Evolutionary conservation across 2,329 filamentous ascomycete genomes (phyloP), one percentile per base, ranked within the genome.

Genomic region (Ceratocystis huliohia): DNA sequence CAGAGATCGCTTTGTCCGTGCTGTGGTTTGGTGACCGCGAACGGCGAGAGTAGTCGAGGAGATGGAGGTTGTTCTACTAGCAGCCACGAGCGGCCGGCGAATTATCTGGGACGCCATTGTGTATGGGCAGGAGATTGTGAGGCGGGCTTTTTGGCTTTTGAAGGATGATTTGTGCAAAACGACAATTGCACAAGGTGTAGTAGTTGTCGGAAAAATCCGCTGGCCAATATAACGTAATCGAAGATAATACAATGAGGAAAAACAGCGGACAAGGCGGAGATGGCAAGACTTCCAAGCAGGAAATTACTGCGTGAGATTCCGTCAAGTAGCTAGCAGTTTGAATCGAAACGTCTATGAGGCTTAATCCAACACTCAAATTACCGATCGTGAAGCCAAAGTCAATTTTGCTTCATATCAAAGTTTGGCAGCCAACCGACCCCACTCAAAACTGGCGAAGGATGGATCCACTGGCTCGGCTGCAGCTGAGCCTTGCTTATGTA

Each of bases 1-100:
- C 71, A 85, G 79, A 61, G 79, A 75, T 66, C 80, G 80, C 75
- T 82, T 83, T 56, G 81, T 83, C 66, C 83, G 81, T 64, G 77
- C 74, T 2, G 79, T 75, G 37, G 81, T 81, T 72, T 84, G 79
- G 74, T 82, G 77, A 62, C 81, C 75, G 68, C 77, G 76, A 66
- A 71, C 71, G 64, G 72, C 50, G 65, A 71, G 68, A 63, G 73
- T 66, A 68, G 68, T 68, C 53, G 63, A 72, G 72, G 63, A 71
- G 69, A 56, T 67, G 64, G 62, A 65, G 63, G 70, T 69, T 67
- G 71, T 72, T 65, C 72, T 50, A 64, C 69, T 66, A 66, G 69
- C 70, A 70, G 75, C 70, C 64, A 77, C 72, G 37, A 72, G 73
- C 61, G 76, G 76, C 50, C 76, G 74, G 68, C 71, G 67, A 69